Evolutionary conservation across 768 basidiomycete species (phyloP).

Genomic region (Lactifluus pinguis): DNA sequence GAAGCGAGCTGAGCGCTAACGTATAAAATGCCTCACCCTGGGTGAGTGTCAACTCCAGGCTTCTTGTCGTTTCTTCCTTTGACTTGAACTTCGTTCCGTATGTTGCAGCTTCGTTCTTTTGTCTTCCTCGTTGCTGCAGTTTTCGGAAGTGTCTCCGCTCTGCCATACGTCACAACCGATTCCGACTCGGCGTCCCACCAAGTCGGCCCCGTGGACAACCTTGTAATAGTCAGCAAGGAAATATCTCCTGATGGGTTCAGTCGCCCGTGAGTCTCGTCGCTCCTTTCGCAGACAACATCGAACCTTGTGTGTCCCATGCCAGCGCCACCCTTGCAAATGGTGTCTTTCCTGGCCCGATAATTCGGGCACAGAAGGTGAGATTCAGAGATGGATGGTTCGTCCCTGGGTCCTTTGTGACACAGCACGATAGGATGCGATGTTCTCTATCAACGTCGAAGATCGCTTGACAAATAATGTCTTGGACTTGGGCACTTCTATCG

Average conservation of each 20-base stretch:
- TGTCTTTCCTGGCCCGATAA: constrained; percentile 4
- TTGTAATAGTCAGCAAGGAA: constrained; percentile 17
- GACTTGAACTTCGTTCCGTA: not conserved
- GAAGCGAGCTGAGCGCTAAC: no score
- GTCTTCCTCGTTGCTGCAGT: constrained; percentile 3
- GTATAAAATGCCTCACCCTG: not conserved
- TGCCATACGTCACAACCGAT: no score
- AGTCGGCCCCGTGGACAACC: constrained; percentile 20
- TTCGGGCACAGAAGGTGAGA: not conserved
- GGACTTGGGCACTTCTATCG: constrained; percentile 11
- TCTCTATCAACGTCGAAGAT: constrained; percentile 2
- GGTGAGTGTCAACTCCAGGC: not conserved
- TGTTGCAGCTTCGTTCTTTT: constrained; percentile 1
- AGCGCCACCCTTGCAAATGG: not conserved
- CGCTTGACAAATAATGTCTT: not conserved
- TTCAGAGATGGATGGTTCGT: not conserved
- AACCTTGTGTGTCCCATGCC: not conserved
- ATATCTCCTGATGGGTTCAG: constrained; percentile 22
- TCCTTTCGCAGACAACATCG: not conserved
- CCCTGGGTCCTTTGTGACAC: not conserved
- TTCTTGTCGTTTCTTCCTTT: not conserved
- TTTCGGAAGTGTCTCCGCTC: constrained; percentile 2
- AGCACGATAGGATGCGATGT: constrained; percentile 2
- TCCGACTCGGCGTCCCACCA: not conserved
- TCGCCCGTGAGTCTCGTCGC: constrained; percentile 5